Conservation (phyloP, 139 green algal species). For the Astrephomene gubernaculifera region DNA sequence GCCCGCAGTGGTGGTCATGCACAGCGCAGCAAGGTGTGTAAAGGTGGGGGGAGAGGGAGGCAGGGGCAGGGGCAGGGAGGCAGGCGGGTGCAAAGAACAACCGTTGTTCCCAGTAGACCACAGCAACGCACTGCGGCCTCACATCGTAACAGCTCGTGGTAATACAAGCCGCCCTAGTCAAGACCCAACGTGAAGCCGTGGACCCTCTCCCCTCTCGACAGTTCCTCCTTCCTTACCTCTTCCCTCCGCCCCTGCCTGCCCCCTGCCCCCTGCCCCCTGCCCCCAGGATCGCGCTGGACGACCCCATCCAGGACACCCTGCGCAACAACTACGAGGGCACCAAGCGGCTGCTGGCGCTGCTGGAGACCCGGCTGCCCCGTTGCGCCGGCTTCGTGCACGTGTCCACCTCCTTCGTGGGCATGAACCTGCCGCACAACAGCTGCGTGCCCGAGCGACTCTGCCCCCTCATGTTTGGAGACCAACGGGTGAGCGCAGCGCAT, state of each 20-base stretch:
- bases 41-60: neutral
- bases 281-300: constrained; percentile 63
- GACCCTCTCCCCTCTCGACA: no score
- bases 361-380: neutral
- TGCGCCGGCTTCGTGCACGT: constrained; percentile 32
- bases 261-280: no score
- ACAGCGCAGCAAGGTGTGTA: constrained; percentile 58
- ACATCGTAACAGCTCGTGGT: no score
- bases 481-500: constrained; percentile 36
- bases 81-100: neutral
- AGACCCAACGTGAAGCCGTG: no score
- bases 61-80: neutral
- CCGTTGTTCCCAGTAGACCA: no score
- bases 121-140: no score
- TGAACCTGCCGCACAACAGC: constrained; percentile 46
- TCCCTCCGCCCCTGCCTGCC: no score
- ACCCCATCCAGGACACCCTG: constrained; percentile 63
- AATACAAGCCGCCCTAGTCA: no score
- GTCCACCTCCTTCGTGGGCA: constrained; percentile 55
- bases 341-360: constrained; percentile 33
- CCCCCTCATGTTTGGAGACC: constrained; percentile 64
- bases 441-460: constrained; percentile 57
- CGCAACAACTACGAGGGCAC: constrained; percentile 62
- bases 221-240: neutral
- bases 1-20: constrained; percentile 51